A percentile compares a stretch with the other conserved stretches of the same genome.
phyloP scores from a whole-genome alignment of 495 filamentous ascomycete species.

The Penicillium paradoxum region DNA sequence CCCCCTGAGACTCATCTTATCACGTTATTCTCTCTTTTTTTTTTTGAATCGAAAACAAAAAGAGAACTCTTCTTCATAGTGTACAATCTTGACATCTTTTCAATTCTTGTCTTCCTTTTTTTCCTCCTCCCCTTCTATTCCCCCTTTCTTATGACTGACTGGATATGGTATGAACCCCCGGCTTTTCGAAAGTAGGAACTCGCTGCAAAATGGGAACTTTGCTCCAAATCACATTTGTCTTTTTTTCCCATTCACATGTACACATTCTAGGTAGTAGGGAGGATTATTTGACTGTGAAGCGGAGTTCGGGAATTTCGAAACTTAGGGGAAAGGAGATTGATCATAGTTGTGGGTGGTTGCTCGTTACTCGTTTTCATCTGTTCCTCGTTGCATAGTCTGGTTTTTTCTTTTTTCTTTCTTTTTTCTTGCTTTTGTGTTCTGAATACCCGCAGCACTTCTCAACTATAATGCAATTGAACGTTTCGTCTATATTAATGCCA shows the following conservation, averaged over 20 bases:
- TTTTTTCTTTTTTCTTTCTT: neutral
- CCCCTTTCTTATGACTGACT: neutral
- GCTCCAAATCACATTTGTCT: neutral
- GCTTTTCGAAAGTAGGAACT: neutral
- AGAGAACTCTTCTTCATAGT: constrained; percentile 25
- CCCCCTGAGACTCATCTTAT: constrained; percentile 13
- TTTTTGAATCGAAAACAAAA: constrained; percentile 5
- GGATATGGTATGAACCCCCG: neutral
- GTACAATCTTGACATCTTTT: constrained; percentile 33
- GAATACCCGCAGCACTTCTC: neutral
- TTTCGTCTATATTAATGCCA: neutral
- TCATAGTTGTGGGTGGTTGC: no score
- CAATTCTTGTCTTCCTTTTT: constrained; percentile 3
- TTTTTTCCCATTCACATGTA: neutral
- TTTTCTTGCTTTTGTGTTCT: neutral
- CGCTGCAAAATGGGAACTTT: neutral
- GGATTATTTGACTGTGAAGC: neutral
- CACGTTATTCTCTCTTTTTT: constrained; percentile 2
- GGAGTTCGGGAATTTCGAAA: no score
- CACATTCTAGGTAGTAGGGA: neutral
- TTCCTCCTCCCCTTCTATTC: constrained; percentile 1
- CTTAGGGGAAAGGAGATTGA: no score
- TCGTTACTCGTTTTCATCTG: no score
- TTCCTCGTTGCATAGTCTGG: neutral
- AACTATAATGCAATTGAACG: neutral